These are phyloP conservation scores for Cystobasidium tubakii DNA, from an alignment of 768 basidiomycete genomes.

Conservation along the genomic window DNA sequence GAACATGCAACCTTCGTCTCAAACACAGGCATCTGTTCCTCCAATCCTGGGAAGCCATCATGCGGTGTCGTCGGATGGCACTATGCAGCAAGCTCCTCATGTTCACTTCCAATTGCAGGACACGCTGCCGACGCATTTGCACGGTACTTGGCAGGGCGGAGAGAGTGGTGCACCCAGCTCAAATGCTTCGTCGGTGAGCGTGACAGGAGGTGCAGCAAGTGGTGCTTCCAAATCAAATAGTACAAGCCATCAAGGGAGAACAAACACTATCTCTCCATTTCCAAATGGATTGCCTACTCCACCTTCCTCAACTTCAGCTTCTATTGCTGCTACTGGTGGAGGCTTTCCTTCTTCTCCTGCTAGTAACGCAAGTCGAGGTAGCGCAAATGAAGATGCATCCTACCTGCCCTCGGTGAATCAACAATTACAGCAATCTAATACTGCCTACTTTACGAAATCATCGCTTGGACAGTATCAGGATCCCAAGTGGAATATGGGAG, in stretches of 20 bases:
- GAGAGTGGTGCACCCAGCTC: not conserved
- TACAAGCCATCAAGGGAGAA: not conserved
- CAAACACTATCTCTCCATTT: not conserved
- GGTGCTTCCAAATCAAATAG: not conserved
- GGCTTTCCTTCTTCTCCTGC: constrained; percentile 1
- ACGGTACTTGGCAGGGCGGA: not conserved
- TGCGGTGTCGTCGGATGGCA: not conserved
- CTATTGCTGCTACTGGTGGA: not conserved
- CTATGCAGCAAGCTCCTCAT: not conserved
- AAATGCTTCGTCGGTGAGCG: not conserved
- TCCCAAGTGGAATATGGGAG: not conserved
- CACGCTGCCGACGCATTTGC: not conserved
- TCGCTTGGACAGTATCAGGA: not conserved
- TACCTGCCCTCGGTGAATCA: not conserved
- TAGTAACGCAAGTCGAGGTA: constrained; percentile 1
- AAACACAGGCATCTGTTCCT: not conserved
- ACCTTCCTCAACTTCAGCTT: not conserved
- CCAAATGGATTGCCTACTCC: not conserved
- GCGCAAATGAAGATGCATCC: not conserved
- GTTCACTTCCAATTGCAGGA: not conserved
- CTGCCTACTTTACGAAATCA: not conserved
- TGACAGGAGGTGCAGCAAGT: not conserved
- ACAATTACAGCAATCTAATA: not conserved
- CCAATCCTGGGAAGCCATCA: not conserved
- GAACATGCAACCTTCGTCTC: not conserved